These are phyloP conservation scores for Lolium rigidum DNA, from an alignment of 176 grass and related monocot species.

Conservation along the genomic window DNA sequence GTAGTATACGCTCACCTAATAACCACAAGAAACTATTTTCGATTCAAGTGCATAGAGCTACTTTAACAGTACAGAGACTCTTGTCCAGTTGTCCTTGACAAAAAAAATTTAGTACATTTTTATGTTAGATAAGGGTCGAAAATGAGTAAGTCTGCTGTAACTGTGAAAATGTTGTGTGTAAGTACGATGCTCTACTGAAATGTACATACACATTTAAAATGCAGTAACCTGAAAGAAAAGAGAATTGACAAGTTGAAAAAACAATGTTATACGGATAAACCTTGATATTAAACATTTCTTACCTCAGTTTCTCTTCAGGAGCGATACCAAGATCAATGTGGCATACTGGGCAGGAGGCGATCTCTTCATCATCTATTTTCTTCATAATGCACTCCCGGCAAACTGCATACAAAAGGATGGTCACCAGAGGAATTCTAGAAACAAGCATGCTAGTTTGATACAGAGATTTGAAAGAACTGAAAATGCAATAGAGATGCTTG, in stretches of 20 bases:
- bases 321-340: constrained; percentile 67
- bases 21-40: constrained; percentile 21
- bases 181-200: background rate
- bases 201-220: background rate
- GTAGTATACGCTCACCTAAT: background rate
- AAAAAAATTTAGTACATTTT: background rate
- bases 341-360: constrained; percentile 81
- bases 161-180: constrained; percentile 6
- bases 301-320: constrained; percentile 96
- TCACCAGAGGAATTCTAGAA: constrained; percentile 43
- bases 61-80: background rate
- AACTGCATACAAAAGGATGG: constrained; percentile 56
- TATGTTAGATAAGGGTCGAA: background rate
- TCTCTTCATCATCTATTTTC: constrained; percentile 79
- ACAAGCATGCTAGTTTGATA: constrained; percentile 8
- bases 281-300: background rate
- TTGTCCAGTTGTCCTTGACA: background rate
- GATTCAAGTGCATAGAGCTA: background rate
- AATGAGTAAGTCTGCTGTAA: background rate
- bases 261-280: constrained; percentile 20
- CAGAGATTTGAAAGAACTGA: constrained; percentile 10
- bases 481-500: background rate
- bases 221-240: background rate
- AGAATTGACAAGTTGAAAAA: constrained; percentile 1
- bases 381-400: constrained; percentile 88